A percentile compares a stretch with the other conserved stretches of the same genome.
phyloP scores from a whole-genome alignment of 768 basidiomycete genomes.

The Candolleomyces efflorescens region DNA sequence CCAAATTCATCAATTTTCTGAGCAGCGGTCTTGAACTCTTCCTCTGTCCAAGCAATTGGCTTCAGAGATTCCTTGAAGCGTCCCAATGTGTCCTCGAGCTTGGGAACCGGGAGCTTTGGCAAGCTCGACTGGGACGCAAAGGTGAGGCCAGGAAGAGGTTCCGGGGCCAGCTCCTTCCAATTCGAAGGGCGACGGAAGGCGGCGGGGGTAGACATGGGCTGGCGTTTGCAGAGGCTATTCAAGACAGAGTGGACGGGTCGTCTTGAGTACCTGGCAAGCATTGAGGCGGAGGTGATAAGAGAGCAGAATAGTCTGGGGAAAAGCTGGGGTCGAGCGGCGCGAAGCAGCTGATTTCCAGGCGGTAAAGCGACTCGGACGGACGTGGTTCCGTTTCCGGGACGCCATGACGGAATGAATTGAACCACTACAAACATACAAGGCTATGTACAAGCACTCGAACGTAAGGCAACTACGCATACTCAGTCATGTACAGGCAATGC shows the following conservation, averaged over 20 bases:
- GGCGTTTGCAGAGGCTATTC: slow-evolving; percentile 4
- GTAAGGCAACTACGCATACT: not conserved
- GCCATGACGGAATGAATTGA: too few relatives aligned
- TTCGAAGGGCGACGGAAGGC: slow-evolving; percentile 35
- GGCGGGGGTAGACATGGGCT: slow-evolving; percentile 20
- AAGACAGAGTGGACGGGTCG: not conserved
- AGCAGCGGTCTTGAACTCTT: slow-evolving; percentile 51
- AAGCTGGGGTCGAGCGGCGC: too few relatives aligned
- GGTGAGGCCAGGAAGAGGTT: slow-evolving; percentile 47
- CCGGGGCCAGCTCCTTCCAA: slow-evolving; percentile 75
- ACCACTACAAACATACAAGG: too few relatives aligned
- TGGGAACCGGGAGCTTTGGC: slow-evolving; percentile 72
- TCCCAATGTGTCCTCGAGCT: slow-evolving; percentile 58
- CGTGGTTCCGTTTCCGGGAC: too few relatives aligned
- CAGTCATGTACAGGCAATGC: slow-evolving; percentile 8
- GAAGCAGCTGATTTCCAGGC: too few relatives aligned
- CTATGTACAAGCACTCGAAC: too few relatives aligned
- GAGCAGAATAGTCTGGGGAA: too few relatives aligned
- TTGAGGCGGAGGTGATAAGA: not conserved
- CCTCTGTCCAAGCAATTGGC: slow-evolving; percentile 65
- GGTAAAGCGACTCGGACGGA: too few relatives aligned
- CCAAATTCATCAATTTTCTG: slow-evolving; percentile 69
- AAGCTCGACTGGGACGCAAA: slow-evolving; percentile 63
- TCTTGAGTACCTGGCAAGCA: slow-evolving; percentile 7
- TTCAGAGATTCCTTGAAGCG: slow-evolving; percentile 66